These are phyloP conservation scores for Solanum gandarillasii DNA, from an alignment of 257 asterid genomes.

Conservation along the genomic window DNA sequence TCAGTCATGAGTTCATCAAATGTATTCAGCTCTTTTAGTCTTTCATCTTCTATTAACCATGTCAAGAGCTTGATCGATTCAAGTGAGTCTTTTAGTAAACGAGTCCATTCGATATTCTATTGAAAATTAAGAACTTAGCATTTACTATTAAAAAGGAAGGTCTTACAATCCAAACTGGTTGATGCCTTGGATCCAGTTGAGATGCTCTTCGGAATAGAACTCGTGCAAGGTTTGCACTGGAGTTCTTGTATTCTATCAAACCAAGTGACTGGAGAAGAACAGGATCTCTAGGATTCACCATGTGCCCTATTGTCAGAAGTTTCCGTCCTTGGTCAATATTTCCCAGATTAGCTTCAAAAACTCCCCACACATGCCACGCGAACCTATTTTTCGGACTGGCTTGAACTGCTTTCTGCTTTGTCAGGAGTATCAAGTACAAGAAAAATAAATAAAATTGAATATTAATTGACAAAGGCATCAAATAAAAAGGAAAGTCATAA, in stretches of 20 bases:
- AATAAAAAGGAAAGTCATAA: background rate
- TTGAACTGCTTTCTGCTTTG: slow-evolving; percentile 72
- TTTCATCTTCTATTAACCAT: background rate
- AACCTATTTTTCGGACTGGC: slow-evolving; percentile 96
- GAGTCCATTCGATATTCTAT: background rate
- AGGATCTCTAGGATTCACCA: slow-evolving; percentile 88
- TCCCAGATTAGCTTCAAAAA: slow-evolving; percentile 70
- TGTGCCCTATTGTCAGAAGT: slow-evolving; percentile 81
- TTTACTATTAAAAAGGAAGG: background rate
- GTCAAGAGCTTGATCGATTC: background rate
- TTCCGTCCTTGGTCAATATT: slow-evolving; percentile 62
- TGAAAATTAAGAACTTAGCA: background rate
- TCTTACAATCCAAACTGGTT: slow-evolving; percentile 95
- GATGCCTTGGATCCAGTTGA: slow-evolving; percentile 76
- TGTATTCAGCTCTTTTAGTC: background rate
- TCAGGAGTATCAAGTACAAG: background rate
- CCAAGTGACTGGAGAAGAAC: slow-evolving; percentile 92
- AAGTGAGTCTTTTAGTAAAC: background rate
- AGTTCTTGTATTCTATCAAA: slow-evolving; percentile 61
- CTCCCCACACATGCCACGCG: slow-evolving; percentile 99
- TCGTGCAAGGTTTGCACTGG: slow-evolving; percentile 70
- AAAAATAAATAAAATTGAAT: background rate
- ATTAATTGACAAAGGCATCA: background rate
- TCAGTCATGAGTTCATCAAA: background rate
- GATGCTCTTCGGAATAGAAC: slow-evolving; percentile 69